phyloP scores from a whole-genome alignment of 164 flowering plant species.

The Chloranthus sessilifolius region DNA sequence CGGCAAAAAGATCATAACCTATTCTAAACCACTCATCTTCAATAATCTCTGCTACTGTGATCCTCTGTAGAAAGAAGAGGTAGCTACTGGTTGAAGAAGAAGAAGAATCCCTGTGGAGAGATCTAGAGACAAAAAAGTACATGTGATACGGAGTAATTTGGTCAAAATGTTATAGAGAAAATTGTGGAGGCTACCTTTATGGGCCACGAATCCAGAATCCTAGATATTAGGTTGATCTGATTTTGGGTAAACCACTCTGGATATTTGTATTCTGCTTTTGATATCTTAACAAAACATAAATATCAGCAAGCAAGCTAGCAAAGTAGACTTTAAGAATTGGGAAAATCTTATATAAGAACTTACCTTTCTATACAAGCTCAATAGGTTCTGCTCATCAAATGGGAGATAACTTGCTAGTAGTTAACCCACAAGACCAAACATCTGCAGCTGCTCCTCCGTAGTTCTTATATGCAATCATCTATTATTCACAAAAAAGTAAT shows the following conservation, averaged over 20 bases:
- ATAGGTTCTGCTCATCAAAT: constrained; percentile 53
- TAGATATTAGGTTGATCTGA: constrained; percentile 44
- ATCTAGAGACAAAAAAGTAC: too few relatives aligned
- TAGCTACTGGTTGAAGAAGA: constrained; percentile 7
- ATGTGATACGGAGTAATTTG: too few relatives aligned
- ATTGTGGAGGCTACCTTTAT: constrained; percentile 42
- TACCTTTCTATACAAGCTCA: constrained; percentile 60
- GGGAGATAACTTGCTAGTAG: constrained; percentile 64
- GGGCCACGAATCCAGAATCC: constrained; percentile 51
- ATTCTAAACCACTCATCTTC: constrained; percentile 64
- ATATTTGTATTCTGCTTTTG: constrained; percentile 46
- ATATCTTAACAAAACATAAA: constrained; percentile 36
- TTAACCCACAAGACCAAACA: constrained; percentile 82
- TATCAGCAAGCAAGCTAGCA: too few relatives aligned
- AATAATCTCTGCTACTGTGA: constrained; percentile 50
- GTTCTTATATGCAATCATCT: constrained; percentile 44
- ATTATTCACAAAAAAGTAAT: constrained; percentile 1
- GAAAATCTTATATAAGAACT: neutral
- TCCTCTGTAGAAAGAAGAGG: constrained; percentile 36
- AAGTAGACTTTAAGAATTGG: too few relatives aligned
- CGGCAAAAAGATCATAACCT: constrained; percentile 37
- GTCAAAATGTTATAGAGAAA: too few relatives aligned
- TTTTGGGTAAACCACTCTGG: constrained; percentile 55
- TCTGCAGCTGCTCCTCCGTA: constrained; percentile 70
- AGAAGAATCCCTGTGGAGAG: too few relatives aligned